A percentile compares a stretch with the other conserved stretches of the same genome.
Evolutionary conservation across 495 filamentous ascomycete genomes (phyloP).

Genomic region (Staphylotrichum longicolle): DNA sequence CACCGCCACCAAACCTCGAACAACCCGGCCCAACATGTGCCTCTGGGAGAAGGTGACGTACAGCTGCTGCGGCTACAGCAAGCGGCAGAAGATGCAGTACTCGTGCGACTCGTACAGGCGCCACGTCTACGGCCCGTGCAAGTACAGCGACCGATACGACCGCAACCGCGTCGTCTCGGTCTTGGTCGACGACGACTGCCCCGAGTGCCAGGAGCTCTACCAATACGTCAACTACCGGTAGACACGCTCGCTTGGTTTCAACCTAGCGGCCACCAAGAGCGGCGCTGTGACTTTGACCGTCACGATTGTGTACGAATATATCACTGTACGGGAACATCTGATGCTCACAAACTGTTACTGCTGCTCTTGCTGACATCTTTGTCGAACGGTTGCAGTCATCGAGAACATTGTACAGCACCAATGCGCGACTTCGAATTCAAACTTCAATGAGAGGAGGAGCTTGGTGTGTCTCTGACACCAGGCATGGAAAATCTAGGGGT

Average conservation of each 20-base stretch:
- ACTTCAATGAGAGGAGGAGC: too few relatives aligned
- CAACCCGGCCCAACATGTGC: slow-evolving; percentile 9
- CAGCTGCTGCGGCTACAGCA: background rate
- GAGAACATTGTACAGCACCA: background rate
- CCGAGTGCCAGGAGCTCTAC: background rate
- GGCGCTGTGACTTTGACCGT: too few relatives aligned
- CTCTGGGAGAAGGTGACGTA: slow-evolving; percentile 13
- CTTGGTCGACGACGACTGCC: background rate
- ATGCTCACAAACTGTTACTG: too few relatives aligned
- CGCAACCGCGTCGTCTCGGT: background rate
- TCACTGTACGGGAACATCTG: too few relatives aligned
- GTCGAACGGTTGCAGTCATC: background rate
- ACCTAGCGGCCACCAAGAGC: too few relatives aligned
- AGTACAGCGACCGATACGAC: background rate
- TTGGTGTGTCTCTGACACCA: too few relatives aligned
- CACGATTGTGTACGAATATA: too few relatives aligned
- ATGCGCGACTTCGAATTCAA: background rate
- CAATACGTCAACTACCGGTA: slow-evolving; percentile 1
- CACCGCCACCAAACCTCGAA: background rate
- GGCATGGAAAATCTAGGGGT: background rate
- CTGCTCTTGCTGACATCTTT: background rate
- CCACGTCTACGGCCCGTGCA: slow-evolving; percentile 12
- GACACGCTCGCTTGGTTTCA: too few relatives aligned
- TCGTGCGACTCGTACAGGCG: slow-evolving; percentile 13
- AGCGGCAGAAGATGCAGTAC: slow-evolving; percentile 9